Conservation (phyloP, 305 asterid genomes). For the Andrographis paniculata region DNA sequence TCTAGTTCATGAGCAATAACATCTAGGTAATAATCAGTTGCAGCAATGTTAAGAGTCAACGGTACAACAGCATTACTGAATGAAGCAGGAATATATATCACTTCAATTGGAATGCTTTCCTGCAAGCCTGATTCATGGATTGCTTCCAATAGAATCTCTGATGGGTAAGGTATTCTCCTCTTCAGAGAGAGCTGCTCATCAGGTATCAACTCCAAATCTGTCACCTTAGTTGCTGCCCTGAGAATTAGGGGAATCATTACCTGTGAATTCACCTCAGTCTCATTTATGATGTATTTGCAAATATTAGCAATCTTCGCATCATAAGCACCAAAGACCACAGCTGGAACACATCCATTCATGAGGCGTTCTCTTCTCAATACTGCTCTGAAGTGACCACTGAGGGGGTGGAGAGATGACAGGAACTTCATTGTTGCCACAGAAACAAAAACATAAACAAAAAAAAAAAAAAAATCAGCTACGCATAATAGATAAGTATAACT, state of each 20-base stretch:
- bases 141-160: constrained; percentile 36
- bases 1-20: constrained; percentile 58
- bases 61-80: constrained; percentile 38
- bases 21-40: constrained; percentile 73
- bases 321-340: constrained; percentile 57
- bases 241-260: constrained; percentile 53
- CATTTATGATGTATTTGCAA: constrained; percentile 66
- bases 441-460: constrained; percentile 7
- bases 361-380: constrained; percentile 52
- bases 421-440: constrained; percentile 46
- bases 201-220: constrained; percentile 32
- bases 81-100: constrained; percentile 53
- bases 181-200: constrained; percentile 50
- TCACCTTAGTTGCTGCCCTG: constrained; percentile 46
- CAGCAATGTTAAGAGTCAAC: constrained; percentile 38
- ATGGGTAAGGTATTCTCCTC: constrained; percentile 44
- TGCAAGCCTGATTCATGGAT: constrained; percentile 29
- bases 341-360: constrained; percentile 59
- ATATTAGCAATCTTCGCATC: constrained; percentile 55
- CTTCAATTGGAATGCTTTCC: constrained; percentile 43
- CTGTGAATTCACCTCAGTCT: constrained; percentile 39
- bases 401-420: constrained; percentile 65
- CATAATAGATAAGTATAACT: constrained; percentile 3
- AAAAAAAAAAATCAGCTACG: constrained; percentile 10
- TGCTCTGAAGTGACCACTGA: constrained; percentile 86